These are phyloP conservation scores for Claviceps cyperi DNA, from an alignment of 2,329 filamentous ascomycete species.

Conservation along the genomic window DNA sequence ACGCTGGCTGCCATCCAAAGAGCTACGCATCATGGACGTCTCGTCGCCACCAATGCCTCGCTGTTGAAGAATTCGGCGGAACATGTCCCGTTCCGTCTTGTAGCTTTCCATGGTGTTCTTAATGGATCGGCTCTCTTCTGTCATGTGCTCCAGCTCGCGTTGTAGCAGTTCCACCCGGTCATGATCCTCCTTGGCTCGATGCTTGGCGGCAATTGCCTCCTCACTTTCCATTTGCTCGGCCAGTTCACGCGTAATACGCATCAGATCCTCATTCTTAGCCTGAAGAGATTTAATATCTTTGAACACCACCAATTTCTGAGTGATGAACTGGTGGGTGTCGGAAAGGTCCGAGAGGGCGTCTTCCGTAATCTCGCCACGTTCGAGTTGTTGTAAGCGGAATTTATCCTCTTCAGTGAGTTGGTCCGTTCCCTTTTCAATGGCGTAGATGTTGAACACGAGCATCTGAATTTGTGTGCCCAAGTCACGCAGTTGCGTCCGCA, in stretches of 20 bases:
- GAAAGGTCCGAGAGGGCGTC: constrained; percentile 60
- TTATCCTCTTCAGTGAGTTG: constrained; percentile 58
- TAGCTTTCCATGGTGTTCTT: constrained; percentile 80
- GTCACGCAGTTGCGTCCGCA: constrained; percentile 78
- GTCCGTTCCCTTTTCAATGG: constrained; percentile 64
- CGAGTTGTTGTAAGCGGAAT: constrained; percentile 61
- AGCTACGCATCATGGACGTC: constrained; percentile 56
- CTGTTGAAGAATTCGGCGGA: constrained; percentile 83
- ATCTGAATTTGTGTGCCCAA: constrained; percentile 82
- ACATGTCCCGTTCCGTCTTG: constrained; percentile 92
- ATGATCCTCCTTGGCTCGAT: constrained; percentile 47
- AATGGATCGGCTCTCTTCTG: constrained; percentile 74
- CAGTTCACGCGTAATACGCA: constrained; percentile 70
- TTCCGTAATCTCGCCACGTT: constrained; percentile 60
- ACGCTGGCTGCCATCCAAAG: constrained; percentile 42
- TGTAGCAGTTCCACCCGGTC: constrained; percentile 61
- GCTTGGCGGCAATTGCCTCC: constrained; percentile 57
- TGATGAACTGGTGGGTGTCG: constrained; percentile 79
- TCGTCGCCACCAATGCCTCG: constrained; percentile 45
- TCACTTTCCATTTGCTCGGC: constrained; percentile 85
- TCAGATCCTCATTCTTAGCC: constrained; percentile 71
- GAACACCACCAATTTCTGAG: constrained; percentile 78
- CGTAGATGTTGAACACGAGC: constrained; percentile 73
- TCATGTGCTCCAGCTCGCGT: constrained; percentile 57
- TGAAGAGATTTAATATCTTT: constrained; percentile 74